These are phyloP conservation scores for Vachellia pachyceras DNA, from an alignment of 306 rosid species.

Conservation along the genomic window DNA sequence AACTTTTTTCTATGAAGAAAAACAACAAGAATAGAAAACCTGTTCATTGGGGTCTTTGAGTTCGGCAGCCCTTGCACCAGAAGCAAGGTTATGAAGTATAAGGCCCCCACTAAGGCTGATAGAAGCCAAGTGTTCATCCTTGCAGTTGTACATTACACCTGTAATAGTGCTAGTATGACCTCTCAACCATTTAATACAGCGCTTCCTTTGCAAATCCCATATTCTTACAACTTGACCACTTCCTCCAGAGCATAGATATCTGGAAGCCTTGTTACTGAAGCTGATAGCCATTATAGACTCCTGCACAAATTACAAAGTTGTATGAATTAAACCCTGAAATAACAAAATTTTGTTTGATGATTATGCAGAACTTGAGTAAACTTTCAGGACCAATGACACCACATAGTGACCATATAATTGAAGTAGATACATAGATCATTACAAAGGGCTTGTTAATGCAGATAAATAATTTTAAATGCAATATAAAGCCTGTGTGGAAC, in stretches of 20 bases:
- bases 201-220: constrained; percentile 97
- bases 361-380: constrained; percentile 22
- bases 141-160: constrained; percentile 93
- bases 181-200: constrained; percentile 92
- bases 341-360: constrained; percentile 12
- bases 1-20: not conserved
- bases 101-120: constrained; percentile 94
- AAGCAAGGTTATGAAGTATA: constrained; percentile 94
- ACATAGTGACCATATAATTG: constrained; percentile 27
- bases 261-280: constrained; percentile 95
- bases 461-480: constrained; percentile 23
- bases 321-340: constrained; percentile 19
- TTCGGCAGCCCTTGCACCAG: constrained; percentile 93
- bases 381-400: constrained; percentile 28
- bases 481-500: not conserved
- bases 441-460: constrained; percentile 9
- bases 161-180: constrained; percentile 89
- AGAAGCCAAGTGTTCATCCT: constrained; percentile 98
- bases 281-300: constrained; percentile 84
- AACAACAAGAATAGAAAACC: constrained; percentile 49
- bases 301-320: constrained; percentile 42
- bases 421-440: not conserved
- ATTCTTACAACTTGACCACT: constrained; percentile 93
- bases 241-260: constrained; percentile 96
- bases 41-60: constrained; percentile 94